Conservation (phyloP, 768 basidiomycete genomes). For the Myochromella boudieri region DNA sequence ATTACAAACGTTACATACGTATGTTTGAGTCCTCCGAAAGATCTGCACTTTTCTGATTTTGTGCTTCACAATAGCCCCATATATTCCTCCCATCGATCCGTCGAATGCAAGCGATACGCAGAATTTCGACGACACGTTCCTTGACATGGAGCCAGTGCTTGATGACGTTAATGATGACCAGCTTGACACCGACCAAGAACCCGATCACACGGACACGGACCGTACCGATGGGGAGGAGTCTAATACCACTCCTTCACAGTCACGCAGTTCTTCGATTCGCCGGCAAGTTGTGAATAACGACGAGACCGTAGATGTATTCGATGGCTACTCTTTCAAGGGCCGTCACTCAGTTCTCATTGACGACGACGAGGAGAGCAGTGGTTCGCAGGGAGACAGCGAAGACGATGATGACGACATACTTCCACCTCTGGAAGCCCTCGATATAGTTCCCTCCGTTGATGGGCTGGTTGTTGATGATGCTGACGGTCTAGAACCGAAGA, state of each 20-base stretch:
- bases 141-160: constrained; percentile 92
- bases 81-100: constrained; percentile 90
- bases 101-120: constrained; percentile 93
- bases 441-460: constrained; percentile 15
- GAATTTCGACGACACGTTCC: constrained; percentile 97
- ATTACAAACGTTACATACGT: constrained; percentile 93
- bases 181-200: constrained; percentile 70
- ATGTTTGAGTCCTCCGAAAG: constrained; percentile 33
- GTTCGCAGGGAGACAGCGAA: constrained; percentile 44
- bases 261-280: constrained; percentile 71
- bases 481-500: constrained; percentile 60
- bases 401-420: constrained; percentile 28
- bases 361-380: constrained; percentile 56
- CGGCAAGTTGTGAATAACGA: constrained; percentile 36
- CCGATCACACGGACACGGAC: constrained; percentile 66
- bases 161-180: constrained; percentile 70
- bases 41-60: constrained; percentile 1
- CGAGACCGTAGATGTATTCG: constrained; percentile 76
- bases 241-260: constrained; percentile 77
- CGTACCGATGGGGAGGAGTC: constrained; percentile 75
- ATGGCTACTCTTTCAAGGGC: constrained; percentile 93
- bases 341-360: constrained; percentile 78
- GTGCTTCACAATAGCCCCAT: constrained; percentile 60
- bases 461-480: constrained; percentile 22
- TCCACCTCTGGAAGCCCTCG: constrained; percentile 19